Evolutionary conservation across 345 rosid genomes (phyloP).

Genomic region (Isatis tinctoria): DNA sequence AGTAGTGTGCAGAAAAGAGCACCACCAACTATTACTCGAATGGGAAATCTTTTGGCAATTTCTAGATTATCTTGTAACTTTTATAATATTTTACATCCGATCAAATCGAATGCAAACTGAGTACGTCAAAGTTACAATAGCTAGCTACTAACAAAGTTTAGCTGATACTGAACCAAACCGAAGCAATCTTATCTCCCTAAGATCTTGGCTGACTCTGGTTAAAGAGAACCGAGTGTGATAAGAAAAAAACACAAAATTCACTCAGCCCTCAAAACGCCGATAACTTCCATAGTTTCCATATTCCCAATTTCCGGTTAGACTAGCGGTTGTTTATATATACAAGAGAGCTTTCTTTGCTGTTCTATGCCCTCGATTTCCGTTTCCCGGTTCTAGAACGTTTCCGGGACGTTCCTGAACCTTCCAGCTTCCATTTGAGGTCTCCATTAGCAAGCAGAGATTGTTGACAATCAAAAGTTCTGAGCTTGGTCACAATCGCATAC

Average conservation of each 20-base stretch:
- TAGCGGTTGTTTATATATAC: neutral
- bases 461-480: slow-evolving; percentile 43
- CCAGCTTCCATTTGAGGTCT: slow-evolving; percentile 44
- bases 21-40: too few species aligned
- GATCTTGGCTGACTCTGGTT: neutral
- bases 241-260: slow-evolving; percentile 61
- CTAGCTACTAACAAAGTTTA: neutral
- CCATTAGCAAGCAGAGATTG: slow-evolving; percentile 41
- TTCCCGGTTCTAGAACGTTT: slow-evolving; percentile 56
- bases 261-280: slow-evolving; percentile 38
- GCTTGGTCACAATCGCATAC: slow-evolving; percentile 64
- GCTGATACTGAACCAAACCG: neutral
- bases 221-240: slow-evolving; percentile 47
- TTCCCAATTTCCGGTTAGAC: slow-evolving; percentile 7
- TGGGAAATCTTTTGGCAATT: neutral
- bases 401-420: slow-evolving; percentile 36
- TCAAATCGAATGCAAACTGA: neutral
- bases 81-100: neutral
- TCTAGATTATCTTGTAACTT: neutral
- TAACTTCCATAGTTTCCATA: neutral
- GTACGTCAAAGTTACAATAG: neutral
- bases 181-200: neutral
- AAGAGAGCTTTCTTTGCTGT: neutral
- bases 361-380: slow-evolving; percentile 41
- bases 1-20: too few species aligned